Evolutionary conservation across 106 monocot genomes (phyloP), one percentile per base, ranked within the genome.

Genomic region (Alisma plantagoaquatica): DNA sequence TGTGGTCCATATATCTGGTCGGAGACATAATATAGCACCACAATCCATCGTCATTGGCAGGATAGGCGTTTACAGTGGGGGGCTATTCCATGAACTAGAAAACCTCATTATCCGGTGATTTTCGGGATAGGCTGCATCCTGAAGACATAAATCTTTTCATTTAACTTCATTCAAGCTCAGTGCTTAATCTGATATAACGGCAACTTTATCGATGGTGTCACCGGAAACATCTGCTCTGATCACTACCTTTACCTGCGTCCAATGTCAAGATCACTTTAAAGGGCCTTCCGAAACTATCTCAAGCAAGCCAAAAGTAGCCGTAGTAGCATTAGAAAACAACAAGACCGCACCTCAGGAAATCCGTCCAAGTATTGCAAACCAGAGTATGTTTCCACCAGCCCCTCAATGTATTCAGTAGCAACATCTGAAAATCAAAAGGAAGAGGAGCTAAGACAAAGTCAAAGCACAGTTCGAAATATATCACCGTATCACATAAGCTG

Each of bases 341-440:
- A 70, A 10, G 49, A 54, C 14, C 22, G 23, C 48, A 89, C 96
- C 84, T 85, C 73, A n/a, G 96, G 96, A 44, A 96, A 81, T 8
- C 96, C 96, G 54, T 96, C 84, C 62, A 96, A 41, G 63, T 96
- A 82, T 66, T 96, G 96, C 66, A 96, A 61, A 3, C 70, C 84
- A 43, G 96, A 84, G 64, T 84, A 96, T 12, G 88, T 89, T 62
- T 96, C 96, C 21, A 82, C 89, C 63, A 96, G 61, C 14, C 96
- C 96, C 60, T 96, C 96, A 41, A 96, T 85, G 66, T 76, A 89
- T 59, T 96, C 96, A 14, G 81, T 89, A 61, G 85, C 96, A 11
- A 84, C 89, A 74, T 73, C 96, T 96, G 67, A 44, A 15, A 27
- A 50, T 29, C 3, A 53, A 59, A 21, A 56, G 9, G 24, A n/a